Evolutionary conservation across 441 rosid genomes (phyloP), one percentile per base, ranked within the genome.

Genomic region (Hura crepitans): DNA sequence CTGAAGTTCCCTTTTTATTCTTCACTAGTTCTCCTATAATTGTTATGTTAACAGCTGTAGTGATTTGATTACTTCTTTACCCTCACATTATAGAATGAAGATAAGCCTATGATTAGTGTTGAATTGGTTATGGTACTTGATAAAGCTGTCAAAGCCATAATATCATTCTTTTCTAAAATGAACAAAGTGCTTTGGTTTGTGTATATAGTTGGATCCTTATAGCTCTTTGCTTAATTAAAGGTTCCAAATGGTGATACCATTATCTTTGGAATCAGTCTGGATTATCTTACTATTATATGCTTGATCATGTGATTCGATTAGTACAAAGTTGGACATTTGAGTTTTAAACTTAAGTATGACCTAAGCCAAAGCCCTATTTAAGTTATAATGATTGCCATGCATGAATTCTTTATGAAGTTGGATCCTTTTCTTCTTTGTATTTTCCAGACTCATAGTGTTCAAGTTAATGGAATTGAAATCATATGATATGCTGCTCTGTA

Each of bases 261-360:
- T 35, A 11, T 58, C 50, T 49, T 7, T n/a, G n/a, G n/a, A n/a
- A n/a, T n/a, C n/a, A n/a, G n/a, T n/a, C n/a, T 39, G 46, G 7
- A 25, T 49, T 33, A 28, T 53, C 18, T 47, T n/a, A 39, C 54
- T 45, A 37, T 56, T 22, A 31, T n/a, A 43, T 43, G 22, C 37
- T 9, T 14, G 17, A 10, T 65, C 47, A 17, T 23, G 42, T 18
- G 28, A 65, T 39, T 37, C 56, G 57, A 22, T 56, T 39, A 47
- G 30, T 25, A 57, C n/a, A 33, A 46, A 58, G n/a, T 31, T 58
- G 71, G 66, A 45, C 61, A 59, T 65, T 46, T 49, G 50, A 7
- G 53, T 30, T 28, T 56, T 30, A 30, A 6, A 39, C 51, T 42
- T 22, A 18, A 15, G 42, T 45, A 63, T 25, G 53, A 20, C 43